phyloP scores from a whole-genome alignment of 192 early-diverging fungal species.

The Coemansia sp. region DNA sequence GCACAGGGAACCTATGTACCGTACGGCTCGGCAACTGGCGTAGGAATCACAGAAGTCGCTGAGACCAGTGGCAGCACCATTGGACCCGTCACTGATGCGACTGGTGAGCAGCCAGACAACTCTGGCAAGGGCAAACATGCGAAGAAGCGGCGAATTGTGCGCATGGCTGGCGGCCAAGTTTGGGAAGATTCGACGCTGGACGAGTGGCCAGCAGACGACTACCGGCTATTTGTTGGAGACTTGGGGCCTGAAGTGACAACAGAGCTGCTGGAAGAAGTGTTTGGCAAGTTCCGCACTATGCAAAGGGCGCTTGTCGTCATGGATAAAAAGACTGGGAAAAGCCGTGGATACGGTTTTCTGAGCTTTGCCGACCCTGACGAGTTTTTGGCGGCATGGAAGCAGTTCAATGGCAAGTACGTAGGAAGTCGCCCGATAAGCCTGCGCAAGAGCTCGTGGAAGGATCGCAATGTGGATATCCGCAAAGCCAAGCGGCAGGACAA shows the following conservation, averaged over 20 bases:
- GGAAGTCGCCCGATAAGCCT: conserved; percentile 94
- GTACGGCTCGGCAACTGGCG: conserved; percentile 17
- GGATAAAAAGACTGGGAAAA: conserved; percentile 84
- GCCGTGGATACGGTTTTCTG: conserved; percentile 92
- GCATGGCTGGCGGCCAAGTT: conserved; percentile 87
- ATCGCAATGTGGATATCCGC: conserved; percentile 79
- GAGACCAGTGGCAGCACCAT: not conserved
- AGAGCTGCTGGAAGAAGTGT: conserved; percentile 75
- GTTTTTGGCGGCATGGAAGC: conserved; percentile 89
- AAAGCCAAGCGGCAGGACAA: conserved; percentile 50
- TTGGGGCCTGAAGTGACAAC: conserved; percentile 92
- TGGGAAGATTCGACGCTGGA: conserved; percentile 90
- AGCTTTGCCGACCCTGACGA: conserved; percentile 90
- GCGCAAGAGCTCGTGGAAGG: conserved; percentile 90
- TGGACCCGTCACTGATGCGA: not conserved
- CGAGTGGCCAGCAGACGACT: conserved; percentile 92
- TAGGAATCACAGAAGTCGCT: not conserved
- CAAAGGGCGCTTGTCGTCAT: conserved; percentile 79
- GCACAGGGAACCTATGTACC: conserved; percentile 30
- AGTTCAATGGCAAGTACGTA: conserved; percentile 98
- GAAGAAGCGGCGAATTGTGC: conserved; percentile 68
- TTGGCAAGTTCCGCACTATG: conserved; percentile 85
- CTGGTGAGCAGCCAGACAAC: conserved; percentile 19
- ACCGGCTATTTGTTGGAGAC: conserved; percentile 91
- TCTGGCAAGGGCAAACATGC: conserved; percentile 39